Base-by-base conservation (phyloP, 2,329 filamentous ascomycete species). In the Verticillium albo-atrum region DNA sequence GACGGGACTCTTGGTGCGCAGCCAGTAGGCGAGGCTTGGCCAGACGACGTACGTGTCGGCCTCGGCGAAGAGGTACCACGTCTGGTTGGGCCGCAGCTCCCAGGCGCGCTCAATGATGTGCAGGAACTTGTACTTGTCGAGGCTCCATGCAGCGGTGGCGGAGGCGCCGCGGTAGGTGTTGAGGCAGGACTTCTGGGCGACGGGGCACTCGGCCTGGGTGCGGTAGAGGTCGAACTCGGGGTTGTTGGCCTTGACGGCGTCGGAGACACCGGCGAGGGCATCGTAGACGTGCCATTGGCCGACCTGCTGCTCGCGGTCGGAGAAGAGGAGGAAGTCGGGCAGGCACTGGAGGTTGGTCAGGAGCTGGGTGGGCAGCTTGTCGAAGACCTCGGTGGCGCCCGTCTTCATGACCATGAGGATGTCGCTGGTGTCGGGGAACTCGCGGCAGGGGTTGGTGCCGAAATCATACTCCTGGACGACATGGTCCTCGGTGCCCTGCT, bases 61-160 rank as follows among this genome's bases (percentile, higher is more conserved):
- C 64, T 86, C 83, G 63, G 82, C 78, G 64, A 85, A 86, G 58
- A 86, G 77, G 65, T 85, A 87, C 83, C 83, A 87, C 59, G 84
- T 79, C 54, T 70, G 75, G 47, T 77, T 70, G 3, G 83, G 83
- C 3, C 81, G 78, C 75, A 81, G 75, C 52, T 75, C 73, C 77
- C 82, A 86, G 1, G 82, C 77, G 60, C 82, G 78, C 65, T 83
- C 75, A 51, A 85, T 74, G 74, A 86, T 85, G 63, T 83, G 82
- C 54, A 86, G 70, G 67, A 84, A 84, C 70, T 86, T 87, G 73
- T 84, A 86, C 72, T 85, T 85, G 69, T 87, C 84, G 62, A 87
- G 71, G 56, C 76, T 76, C 82, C 83, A 86, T 12, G 74, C 76
- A 50, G 70, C 74, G 58, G 65, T 62, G 63, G 71, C 67, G 6